Percentiles rank a stretch among this genome's conserved stretches.
Evolutionary conservation across 768 basidiomycete species (phyloP).

Genomic region (Pleurotus sapidus): DNA sequence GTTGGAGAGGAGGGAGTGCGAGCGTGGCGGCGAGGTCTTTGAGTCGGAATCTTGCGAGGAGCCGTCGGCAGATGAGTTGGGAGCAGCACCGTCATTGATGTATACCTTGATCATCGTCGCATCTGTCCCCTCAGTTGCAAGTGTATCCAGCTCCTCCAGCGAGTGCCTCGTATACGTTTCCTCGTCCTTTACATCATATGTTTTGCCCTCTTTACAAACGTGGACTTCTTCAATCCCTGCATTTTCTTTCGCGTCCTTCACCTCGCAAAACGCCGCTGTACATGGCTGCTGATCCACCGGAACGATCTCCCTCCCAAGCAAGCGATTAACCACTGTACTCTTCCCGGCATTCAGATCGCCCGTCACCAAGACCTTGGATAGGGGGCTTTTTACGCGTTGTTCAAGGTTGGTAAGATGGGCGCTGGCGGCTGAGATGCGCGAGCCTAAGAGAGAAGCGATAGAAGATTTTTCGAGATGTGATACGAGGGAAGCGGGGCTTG

Average conservation of each 20-base stretch:
- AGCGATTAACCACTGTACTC: conserved; percentile 95
- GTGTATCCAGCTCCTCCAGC: conserved; percentile 71
- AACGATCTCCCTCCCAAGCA: conserved; percentile 89
- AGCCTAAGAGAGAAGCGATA: conserved; percentile 88
- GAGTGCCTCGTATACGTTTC: conserved; percentile 71
- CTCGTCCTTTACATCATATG: conserved; percentile 69
- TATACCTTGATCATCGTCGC: conserved; percentile 85
- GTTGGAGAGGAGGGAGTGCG: conserved; percentile 79
- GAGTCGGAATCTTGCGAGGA: no score
- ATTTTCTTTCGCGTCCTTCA: conserved; percentile 86
- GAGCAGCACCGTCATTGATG: conserved; percentile 74
- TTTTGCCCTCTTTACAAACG: conserved; percentile 62
- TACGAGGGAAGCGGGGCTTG: conserved; percentile 70
- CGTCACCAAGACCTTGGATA: conserved; percentile 95
- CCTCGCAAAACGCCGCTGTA: conserved; percentile 96
- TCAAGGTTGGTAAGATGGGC: conserved; percentile 84
- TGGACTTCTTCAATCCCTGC: conserved; percentile 83
- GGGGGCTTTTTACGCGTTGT: conserved; percentile 83
- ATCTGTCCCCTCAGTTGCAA: conserved; percentile 65
- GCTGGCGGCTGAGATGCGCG: conserved; percentile 71
- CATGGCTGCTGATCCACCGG: conserved; percentile 98
- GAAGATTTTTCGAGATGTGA: conserved; percentile 91
- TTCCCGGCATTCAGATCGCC: conserved; percentile 99
- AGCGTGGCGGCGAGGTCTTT: conserved; percentile 20
- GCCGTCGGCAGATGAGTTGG: conserved; percentile 40